Percentiles rank a stretch among this genome's conserved stretches.
phyloP scores from a whole-genome alignment of 2,329 filamentous ascomycete genomes.

The Penicillium sp. region DNA sequence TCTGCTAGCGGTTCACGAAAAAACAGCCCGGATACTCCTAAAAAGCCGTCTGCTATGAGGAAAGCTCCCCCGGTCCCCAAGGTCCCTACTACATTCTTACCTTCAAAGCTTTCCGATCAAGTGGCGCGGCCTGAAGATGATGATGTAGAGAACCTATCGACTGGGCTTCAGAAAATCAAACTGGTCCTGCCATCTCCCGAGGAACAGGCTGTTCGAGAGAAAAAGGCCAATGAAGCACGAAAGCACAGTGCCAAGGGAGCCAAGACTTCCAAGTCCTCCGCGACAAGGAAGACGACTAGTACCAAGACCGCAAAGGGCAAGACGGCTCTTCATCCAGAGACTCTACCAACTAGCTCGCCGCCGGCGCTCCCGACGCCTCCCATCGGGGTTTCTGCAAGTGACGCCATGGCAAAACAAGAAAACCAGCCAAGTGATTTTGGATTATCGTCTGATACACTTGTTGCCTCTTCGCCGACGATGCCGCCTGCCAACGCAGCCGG shows the following conservation, averaged over 20 bases:
- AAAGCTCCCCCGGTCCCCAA: conserved; percentile 45
- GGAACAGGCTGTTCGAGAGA: conserved; percentile 56
- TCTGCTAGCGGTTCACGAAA: conserved; percentile 58
- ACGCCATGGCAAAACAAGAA: not conserved
- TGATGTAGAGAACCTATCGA: conserved; percentile 52
- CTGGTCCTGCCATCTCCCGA: conserved; percentile 59
- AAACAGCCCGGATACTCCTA: conserved; percentile 47
- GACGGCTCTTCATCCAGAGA: conserved; percentile 5
- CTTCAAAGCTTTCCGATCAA: conserved; percentile 19
- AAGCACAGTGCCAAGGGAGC: conserved; percentile 27
- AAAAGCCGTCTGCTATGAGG: conserved; percentile 34
- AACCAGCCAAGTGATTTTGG: not conserved
- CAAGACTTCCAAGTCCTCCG: conserved; percentile 19
- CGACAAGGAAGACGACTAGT: conserved; percentile 33
- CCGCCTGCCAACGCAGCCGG: not conserved
- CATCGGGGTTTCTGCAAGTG: not conserved
- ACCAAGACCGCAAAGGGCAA: conserved; percentile 13
- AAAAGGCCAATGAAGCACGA: conserved; percentile 43
- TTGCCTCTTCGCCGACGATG: not conserved
- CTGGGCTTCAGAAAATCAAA: conserved; percentile 57
- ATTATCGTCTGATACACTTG: not conserved
- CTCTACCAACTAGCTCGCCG: conserved; percentile 9
- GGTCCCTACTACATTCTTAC: conserved; percentile 38
- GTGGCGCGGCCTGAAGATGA: conserved; percentile 23
- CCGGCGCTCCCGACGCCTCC: conserved; percentile 3